phyloP scores from a whole-genome alignment of 495 filamentous ascomycete genomes.

The Aspergillus asperescens region DNA sequence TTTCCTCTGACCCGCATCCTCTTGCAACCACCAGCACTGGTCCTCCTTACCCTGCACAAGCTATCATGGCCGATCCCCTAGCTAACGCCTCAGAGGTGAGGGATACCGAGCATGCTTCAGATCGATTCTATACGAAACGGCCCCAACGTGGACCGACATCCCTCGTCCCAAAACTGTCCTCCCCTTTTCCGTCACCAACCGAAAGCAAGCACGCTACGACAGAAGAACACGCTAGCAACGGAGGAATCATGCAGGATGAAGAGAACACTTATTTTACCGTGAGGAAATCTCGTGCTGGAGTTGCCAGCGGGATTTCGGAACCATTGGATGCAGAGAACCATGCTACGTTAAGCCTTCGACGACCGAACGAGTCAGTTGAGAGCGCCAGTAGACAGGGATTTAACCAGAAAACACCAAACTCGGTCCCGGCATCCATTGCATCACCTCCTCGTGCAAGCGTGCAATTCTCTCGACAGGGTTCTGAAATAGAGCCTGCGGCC shows the following conservation, averaged over 20 bases:
- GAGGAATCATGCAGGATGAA: constrained; percentile 1
- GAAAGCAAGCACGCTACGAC: constrained; percentile 20
- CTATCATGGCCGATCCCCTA: constrained; percentile 27
- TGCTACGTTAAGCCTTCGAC: constrained; percentile 24
- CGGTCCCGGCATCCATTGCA: constrained; percentile 34
- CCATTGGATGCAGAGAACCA: constrained; percentile 21
- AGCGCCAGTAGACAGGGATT: constrained; percentile 17
- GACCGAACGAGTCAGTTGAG: constrained; percentile 26
- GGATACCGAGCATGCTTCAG: constrained; percentile 17
- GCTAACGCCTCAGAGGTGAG: constrained; percentile 20
- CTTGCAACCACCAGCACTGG: neutral
- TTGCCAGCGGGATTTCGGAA: constrained; percentile 13
- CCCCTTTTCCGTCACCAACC: constrained; percentile 35
- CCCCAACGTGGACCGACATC: constrained; percentile 23
- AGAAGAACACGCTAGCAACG: constrained; percentile 15
- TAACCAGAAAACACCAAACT: constrained; percentile 25
- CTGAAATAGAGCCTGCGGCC: constrained; percentile 34
- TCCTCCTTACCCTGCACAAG: neutral
- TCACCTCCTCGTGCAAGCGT: constrained; percentile 54
- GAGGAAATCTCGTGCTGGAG: constrained; percentile 18
- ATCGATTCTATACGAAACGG: constrained; percentile 21
- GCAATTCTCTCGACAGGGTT: constrained; percentile 56
- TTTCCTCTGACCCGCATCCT: constrained; percentile 11
- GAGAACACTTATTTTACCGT: constrained; percentile 14
- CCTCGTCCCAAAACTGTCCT: constrained; percentile 25